A percentile compares a stretch with the other conserved stretches of the same genome.
Conservation (phyloP, 1,139 yeast species). For the Pichiaceae sp. region DNA sequence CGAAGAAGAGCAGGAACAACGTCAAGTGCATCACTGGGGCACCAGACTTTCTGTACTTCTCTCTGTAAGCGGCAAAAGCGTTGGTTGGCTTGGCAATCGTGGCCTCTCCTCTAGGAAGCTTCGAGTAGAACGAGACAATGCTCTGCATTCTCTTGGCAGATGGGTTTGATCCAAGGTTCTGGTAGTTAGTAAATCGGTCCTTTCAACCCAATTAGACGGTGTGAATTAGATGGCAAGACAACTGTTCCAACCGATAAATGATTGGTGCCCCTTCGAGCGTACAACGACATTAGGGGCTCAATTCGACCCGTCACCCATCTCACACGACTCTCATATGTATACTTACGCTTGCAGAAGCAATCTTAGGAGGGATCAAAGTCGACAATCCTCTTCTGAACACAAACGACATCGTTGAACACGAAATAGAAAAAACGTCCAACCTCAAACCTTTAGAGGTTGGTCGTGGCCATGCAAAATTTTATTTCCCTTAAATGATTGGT, state of each 20-base stretch:
- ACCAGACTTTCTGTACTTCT: slow-evolving; percentile 72
- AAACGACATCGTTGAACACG: slow-evolving; percentile 26
- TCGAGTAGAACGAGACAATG: slow-evolving; percentile 92
- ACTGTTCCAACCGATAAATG: no score
- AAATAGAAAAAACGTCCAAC: neutral
- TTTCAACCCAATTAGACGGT: neutral
- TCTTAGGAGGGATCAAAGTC: slow-evolving; percentile 97
- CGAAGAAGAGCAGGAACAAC: slow-evolving; percentile 59
- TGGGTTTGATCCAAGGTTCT: slow-evolving; percentile 92
- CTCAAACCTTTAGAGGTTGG: neutral
- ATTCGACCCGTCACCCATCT: no score
- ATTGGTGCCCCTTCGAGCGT: no score
- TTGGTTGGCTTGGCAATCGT: slow-evolving; percentile 63
- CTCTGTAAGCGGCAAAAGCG: slow-evolving; percentile 69
- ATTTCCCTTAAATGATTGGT: no score
- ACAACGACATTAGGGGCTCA: no score
- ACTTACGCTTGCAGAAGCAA: slow-evolving; percentile 90
- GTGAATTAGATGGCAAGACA: neutral
- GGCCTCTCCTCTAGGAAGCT: slow-evolving; percentile 91
- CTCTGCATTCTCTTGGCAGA: slow-evolving; percentile 95
- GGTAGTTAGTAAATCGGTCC: slow-evolving; percentile 7
- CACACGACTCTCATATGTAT: neutral
- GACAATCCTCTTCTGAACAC: slow-evolving; percentile 89
- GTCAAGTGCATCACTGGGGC: slow-evolving; percentile 78
- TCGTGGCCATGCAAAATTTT: no score